These are phyloP conservation scores for Starmerella potacharoeniae DNA, from an alignment of 805 yeast species.

Conservation along the genomic window DNA sequence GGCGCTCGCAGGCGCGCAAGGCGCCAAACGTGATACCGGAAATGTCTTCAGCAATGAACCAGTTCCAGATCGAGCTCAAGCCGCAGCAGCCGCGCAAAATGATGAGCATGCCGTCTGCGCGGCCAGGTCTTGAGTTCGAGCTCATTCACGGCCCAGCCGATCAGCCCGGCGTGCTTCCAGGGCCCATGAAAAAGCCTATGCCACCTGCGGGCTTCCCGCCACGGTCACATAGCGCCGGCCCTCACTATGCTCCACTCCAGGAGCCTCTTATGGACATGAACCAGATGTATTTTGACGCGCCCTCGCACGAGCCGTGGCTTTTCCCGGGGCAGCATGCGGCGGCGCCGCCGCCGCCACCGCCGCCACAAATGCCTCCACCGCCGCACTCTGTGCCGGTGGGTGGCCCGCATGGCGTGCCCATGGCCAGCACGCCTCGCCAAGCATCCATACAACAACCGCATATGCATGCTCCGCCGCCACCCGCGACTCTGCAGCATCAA, in stretches of 20 bases:
- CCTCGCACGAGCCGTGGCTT: background rate
- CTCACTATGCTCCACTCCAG: background rate
- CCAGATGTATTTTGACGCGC: background rate
- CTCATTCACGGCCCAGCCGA: background rate
- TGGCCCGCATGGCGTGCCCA: background rate
- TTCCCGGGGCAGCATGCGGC: background rate
- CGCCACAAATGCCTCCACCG: background rate
- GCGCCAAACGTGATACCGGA: slow-evolving; percentile 22
- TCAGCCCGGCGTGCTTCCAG: background rate
- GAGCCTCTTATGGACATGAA: background rate
- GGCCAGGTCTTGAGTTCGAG: background rate
- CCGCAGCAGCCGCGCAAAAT: slow-evolving; percentile 8
- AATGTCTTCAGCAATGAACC: slow-evolving; percentile 26
- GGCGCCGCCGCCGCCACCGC: background rate
- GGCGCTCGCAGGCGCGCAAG: slow-evolving; percentile 11
- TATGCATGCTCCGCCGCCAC: background rate
- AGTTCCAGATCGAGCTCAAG: slow-evolving; percentile 26
- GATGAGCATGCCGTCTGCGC: background rate
- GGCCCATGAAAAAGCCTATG: background rate
- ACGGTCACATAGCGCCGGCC: background rate
- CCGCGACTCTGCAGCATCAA: background rate
- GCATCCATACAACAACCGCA: background rate
- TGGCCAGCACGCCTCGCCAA: background rate
- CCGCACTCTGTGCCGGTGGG: background rate
- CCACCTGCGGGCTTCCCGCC: background rate